A percentile compares a stretch with the other conserved stretches of the same genome.
phyloP scores from a whole-genome alignment of 208 protist genomes.

The Balamuthia mandrillaris region DNA sequence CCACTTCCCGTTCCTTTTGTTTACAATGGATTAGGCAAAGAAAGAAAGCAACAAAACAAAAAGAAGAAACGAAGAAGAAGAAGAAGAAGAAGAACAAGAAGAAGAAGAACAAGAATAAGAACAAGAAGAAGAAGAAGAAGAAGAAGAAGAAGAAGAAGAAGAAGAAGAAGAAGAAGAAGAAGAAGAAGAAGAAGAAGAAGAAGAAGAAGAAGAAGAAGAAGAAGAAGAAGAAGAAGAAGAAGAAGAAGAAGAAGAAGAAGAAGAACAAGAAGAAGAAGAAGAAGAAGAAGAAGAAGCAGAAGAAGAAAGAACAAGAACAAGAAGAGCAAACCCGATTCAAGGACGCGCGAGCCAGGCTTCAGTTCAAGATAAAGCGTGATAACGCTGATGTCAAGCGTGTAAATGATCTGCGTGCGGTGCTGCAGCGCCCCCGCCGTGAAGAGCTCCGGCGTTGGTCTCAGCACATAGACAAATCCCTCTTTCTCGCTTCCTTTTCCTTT shows the following conservation, averaged over 20 bases:
- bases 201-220: too few relatives aligned
- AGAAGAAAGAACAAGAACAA: not conserved
- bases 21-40: too few relatives aligned
- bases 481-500: not conserved
- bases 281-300: too few relatives aligned
- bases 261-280: not conserved
- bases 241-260: not conserved
- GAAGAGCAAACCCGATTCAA: conserved; percentile 58
- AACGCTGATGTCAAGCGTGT: conserved; percentile 62
- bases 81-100: not conserved
- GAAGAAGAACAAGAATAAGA: not conserved
- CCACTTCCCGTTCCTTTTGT: conserved; percentile 75
- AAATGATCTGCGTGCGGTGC: conserved; percentile 73
- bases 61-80: too few relatives aligned
- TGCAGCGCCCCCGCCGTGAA: conserved; percentile 19
- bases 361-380: conserved; percentile 63
- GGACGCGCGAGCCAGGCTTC: conserved; percentile 57
- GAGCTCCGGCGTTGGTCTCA: not conserved
- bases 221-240: not conserved
- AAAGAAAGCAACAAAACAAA: too few relatives aligned
- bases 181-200: too few relatives aligned
- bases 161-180: too few relatives aligned
- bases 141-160: too few relatives aligned
- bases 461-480: not conserved
- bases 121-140: too few relatives aligned